Evolutionary conservation across 2,329 filamentous ascomycete genomes (phyloP), one percentile per base, ranked within the genome.

Genomic region (Aspergillus aculeatinus): DNA sequence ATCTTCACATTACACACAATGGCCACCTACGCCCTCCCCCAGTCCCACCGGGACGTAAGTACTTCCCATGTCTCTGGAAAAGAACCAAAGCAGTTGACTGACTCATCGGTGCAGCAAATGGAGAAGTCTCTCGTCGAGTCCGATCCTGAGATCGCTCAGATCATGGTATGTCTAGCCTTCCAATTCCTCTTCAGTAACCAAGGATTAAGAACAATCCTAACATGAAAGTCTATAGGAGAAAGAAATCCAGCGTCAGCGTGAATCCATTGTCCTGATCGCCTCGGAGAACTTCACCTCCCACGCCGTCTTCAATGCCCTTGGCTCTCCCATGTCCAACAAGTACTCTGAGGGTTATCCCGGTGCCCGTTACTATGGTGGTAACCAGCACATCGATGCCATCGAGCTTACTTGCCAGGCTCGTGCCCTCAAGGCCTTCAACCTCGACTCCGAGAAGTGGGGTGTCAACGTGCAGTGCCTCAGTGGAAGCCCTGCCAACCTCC

Each of bases 281-380:
- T 98, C 95, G 59, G 95, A 99, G 84, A 99, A 99, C 85, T 93
- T 99, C 81, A 99, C 95, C 60, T 99, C 95, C 65, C 92, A 93
- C 71, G 93, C 95, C 72, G 95, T 99, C 74, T 96, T 96, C 82
- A 93, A 99, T 82, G 95, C 95, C 62, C 88, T 99, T 67, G 95
- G 95, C 73, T 93, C 89, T 60, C 89, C 90, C 78, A 96, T 95
- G 90, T 92, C 91, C 80, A 96, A 99, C 87, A 99, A 99, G 84
- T 99, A 99, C 87, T 97, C 92, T 19, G 95, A 99, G 85, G 95
- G 95, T 67, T 96, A 96, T 80, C 95, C 95, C 68, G 95, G 95
- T 77, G 95, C 95, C 72, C 89, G 95, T 80, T 99, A 99, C 87
- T 99, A 99, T 75, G 95, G 95, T 76, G 95, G 95, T 75, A 99